Conservation (phyloP, 116 monocot species). For the Phalaenopsis hybrid region DNA sequence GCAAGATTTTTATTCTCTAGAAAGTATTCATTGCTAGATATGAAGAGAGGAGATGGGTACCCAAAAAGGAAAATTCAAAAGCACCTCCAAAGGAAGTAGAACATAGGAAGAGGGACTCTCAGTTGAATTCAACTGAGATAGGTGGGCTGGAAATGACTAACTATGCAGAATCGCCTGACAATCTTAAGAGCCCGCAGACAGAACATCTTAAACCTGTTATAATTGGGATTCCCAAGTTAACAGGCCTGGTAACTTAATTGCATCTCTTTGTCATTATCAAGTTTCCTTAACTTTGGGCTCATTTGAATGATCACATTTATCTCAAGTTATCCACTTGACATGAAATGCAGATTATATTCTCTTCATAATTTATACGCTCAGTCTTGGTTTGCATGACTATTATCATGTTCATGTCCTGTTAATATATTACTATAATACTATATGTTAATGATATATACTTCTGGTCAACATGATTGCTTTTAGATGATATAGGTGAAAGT, state of each 20-base stretch:
- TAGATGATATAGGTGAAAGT: neutral
- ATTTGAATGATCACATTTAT: neutral
- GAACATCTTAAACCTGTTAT: slow-evolving; percentile 19
- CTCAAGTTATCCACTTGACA: neutral
- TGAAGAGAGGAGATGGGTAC: slow-evolving; percentile 89
- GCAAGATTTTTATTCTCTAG: neutral
- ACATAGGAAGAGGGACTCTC: slow-evolving; percentile 17
- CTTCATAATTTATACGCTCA: neutral
- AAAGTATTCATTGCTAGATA: slow-evolving; percentile 41
- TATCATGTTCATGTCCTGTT: neutral
- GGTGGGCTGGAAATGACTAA: slow-evolving; percentile 10
- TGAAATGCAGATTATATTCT: neutral
- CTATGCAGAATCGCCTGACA: slow-evolving; percentile 13
- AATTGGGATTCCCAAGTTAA: slow-evolving; percentile 23
- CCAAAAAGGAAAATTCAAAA: slow-evolving; percentile 32
- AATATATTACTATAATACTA: neutral
- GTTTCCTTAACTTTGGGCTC: neutral
- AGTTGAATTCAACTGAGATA: slow-evolving; percentile 23
- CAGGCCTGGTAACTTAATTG: slow-evolving; percentile 2
- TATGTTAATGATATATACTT: neutral
- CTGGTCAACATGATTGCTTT: neutral
- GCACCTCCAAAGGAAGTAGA: slow-evolving; percentile 32
- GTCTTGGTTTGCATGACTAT: neutral
- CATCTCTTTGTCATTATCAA: neutral
- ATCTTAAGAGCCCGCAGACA: slow-evolving; percentile 21